Evolutionary conservation across 345 rosid genomes (phyloP).

Genomic region (Fremontodendron californicum): DNA sequence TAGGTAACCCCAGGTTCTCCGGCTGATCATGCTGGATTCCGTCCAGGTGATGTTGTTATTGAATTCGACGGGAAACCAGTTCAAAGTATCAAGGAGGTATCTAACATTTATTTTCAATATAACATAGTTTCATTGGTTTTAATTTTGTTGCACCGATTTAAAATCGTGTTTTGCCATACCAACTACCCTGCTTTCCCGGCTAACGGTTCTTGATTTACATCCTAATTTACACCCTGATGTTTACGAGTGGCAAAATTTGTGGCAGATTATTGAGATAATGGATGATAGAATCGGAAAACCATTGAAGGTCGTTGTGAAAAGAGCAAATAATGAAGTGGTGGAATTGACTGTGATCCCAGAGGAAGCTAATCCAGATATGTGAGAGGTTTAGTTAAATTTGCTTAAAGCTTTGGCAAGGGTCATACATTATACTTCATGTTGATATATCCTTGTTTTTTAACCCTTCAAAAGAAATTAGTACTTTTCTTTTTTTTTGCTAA

Average conservation of each 20-base stretch:
- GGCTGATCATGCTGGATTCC: constrained; percentile 78
- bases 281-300: constrained; percentile 59
- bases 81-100: constrained; percentile 70
- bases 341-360: constrained; percentile 64
- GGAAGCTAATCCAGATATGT: constrained; percentile 71
- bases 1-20: constrained; percentile 94
- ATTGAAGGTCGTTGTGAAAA: constrained; percentile 52
- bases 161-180: neutral
- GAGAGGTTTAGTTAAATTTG: neutral
- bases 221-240: neutral
- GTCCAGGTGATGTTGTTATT: constrained; percentile 75
- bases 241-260: neutral
- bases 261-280: constrained; percentile 69
- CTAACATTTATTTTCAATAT: neutral
- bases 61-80: constrained; percentile 75
- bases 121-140: neutral
- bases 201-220: too few relatives aligned
- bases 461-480: neutral
- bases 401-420: neutral
- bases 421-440: neutral
- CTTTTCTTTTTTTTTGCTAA: too few relatives aligned
- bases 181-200: too few relatives aligned
- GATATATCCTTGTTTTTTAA: neutral
- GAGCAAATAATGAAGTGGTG: constrained; percentile 41
- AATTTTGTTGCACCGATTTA: too few relatives aligned